These are phyloP conservation scores for Vigna trinervia DNA, from an alignment of 306 rosid genomes.

Conservation along the genomic window DNA sequence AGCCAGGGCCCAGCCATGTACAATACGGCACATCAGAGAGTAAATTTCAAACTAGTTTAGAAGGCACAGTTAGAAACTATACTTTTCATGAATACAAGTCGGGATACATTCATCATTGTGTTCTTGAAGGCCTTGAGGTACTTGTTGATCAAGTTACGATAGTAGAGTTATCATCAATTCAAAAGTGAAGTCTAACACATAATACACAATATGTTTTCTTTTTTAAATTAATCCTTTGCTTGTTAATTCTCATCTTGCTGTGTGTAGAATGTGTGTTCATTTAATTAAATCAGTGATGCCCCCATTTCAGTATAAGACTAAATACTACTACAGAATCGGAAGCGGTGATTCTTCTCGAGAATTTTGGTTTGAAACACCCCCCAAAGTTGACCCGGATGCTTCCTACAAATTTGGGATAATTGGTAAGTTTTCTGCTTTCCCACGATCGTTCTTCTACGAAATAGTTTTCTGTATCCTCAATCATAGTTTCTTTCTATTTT, in stretches of 20 bases:
- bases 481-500: conserved; percentile 20
- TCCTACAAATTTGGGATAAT: conserved; percentile 92
- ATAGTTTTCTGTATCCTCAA: conserved; percentile 33
- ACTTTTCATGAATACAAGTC: conserved; percentile 81
- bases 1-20: conserved; percentile 70
- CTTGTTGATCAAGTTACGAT: conserved; percentile 2
- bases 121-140: conserved; percentile 85
- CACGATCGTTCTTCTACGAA: conserved; percentile 23
- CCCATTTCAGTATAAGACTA: conserved; percentile 71
- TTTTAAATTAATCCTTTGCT: conserved; percentile 25
- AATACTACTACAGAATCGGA: conserved; percentile 89
- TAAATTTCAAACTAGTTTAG: conserved; percentile 56
- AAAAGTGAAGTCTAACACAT: conserved; percentile 2
- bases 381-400: conserved; percentile 69
- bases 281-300: conserved; percentile 32
- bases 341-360: conserved; percentile 84
- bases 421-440: conserved; percentile 60
- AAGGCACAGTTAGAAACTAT: conserved; percentile 70
- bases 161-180: conserved; percentile 36
- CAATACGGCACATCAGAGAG: conserved; percentile 66
- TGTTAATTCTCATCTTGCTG: conserved; percentile 25
- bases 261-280: conserved; percentile 11
- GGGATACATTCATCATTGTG: conserved; percentile 93
- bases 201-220: conserved; percentile 11
- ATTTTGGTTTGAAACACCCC: conserved; percentile 90